A percentile compares a stretch with the other conserved stretches of the same genome.
These are phyloP conservation scores for Colletotrichum sidae DNA, from an alignment of 2,329 filamentous ascomycete genomes.

Conservation along the genomic window DNA sequence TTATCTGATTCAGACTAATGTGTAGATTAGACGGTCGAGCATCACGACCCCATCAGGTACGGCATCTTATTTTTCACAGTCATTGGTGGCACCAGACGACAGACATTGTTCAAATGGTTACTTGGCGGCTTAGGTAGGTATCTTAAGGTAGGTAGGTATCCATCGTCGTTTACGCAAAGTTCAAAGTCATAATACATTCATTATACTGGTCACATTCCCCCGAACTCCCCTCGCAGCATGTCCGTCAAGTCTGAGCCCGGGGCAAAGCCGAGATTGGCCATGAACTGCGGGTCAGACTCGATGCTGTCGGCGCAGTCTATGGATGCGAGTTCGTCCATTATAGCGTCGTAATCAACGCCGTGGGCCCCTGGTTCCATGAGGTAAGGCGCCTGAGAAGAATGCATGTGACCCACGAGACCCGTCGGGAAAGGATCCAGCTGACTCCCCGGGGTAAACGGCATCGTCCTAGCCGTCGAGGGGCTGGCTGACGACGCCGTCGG, in stretches of 20 bases:
- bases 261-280: slow-evolving; percentile 74
- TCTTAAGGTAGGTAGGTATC: background rate
- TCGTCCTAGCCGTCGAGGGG: slow-evolving; percentile 34
- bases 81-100: too few relatives aligned
- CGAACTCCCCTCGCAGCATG: slow-evolving; percentile 55
- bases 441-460: slow-evolving; percentile 37
- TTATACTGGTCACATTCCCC: slow-evolving; percentile 37
- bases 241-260: slow-evolving; percentile 70
- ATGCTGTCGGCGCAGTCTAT: slow-evolving; percentile 61
- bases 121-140: too few relatives aligned
- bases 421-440: slow-evolving; percentile 33
- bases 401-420: slow-evolving; percentile 31
- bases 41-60: too few relatives aligned
- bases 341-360: slow-evolving; percentile 61
- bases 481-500: slow-evolving; percentile 32
- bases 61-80: too few relatives aligned
- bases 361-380: slow-evolving; percentile 37
- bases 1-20: background rate
- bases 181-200: slow-evolving; percentile 33
- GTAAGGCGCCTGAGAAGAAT: slow-evolving; percentile 41
- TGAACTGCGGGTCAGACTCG: slow-evolving; percentile 71
- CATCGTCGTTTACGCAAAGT: slow-evolving; percentile 15
- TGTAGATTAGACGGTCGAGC: too few relatives aligned
- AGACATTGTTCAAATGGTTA: too few relatives aligned
- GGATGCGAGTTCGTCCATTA: slow-evolving; percentile 64